Evolutionary conservation across 2,329 filamentous ascomycete genomes (phyloP).

Genomic region (Cladobotryum mycophilum): DNA sequence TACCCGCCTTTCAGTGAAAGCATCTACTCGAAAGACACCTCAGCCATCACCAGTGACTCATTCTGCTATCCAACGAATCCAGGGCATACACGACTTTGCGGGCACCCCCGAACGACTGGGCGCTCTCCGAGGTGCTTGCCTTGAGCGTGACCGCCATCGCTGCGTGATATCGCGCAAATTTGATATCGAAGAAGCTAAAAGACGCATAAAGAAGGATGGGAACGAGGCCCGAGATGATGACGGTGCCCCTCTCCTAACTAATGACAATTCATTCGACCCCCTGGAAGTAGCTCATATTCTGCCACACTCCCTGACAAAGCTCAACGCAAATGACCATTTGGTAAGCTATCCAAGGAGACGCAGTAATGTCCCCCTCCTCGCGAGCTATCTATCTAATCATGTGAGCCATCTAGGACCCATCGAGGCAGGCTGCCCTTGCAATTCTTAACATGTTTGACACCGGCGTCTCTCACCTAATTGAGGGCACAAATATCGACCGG

Average conservation of each 20-base stretch:
- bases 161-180: conserved; percentile 8
- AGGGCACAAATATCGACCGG: conserved; percentile 33
- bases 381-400: too few relatives aligned
- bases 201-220: too few relatives aligned
- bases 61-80: not conserved
- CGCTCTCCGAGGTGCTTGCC: conserved; percentile 7
- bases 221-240: not conserved
- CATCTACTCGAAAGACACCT: not conserved
- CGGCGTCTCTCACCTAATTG: conserved; percentile 28
- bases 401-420: not conserved
- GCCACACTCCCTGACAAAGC: not conserved
- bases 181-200: too few relatives aligned
- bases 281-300: conserved; percentile 1
- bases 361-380: too few relatives aligned
- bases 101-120: conserved; percentile 7
- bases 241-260: conserved; percentile 1
- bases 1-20: too few relatives aligned
- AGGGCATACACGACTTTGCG: not conserved
- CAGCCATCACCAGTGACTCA: not conserved
- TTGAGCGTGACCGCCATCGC: conserved; percentile 9
- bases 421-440: conserved; percentile 26
- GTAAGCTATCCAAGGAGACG: too few relatives aligned
- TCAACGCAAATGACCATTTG: too few relatives aligned
- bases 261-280: not conserved
- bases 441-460: conserved; percentile 38